Evolutionary conservation across 805 yeast genomes (phyloP), one percentile per base, ranked within the genome.

Genomic region (Nakazawaea anatomiae): DNA sequence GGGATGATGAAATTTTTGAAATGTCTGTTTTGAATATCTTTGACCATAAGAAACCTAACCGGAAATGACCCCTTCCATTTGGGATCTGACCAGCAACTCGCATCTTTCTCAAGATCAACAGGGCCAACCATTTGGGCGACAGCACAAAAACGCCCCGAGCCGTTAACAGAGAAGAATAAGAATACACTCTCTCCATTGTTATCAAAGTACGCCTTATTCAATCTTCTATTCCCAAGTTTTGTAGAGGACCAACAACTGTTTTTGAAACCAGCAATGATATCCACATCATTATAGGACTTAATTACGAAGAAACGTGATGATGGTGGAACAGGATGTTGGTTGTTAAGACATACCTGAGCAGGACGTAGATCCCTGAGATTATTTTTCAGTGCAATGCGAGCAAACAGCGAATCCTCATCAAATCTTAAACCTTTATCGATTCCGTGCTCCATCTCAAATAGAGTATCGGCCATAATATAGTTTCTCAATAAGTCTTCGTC

Each of bases 221-320:
- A 65, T 47, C 84, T 65, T 52, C 70, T 73, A 56, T 80, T 81
- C 0, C 86, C 87, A 47, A 74, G 65, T 32, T 71, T 76, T 0
- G 86, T 81, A 1, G 85, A 79, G 0, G 85, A 72, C 87, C 87
- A 82, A 28, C 80, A 70, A 9, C 71, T 70, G 53, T 79, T 69
- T 44, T 64, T 54, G 53, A 73, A 75, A 3, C 85, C 76, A 7
- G 80, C 71, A 48, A 66, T 67, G 10, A 82, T 75, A 56, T 82
- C 82, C 12, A 66, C 62, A 29, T 74, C 65, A 45, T 68, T 74
- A 59, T 67, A 75, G 0, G 85, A 80, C 58, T 82, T 82, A 52
- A 82, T 80, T 25, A 82, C 79, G 56, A 79, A 82, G 51, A 51
- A 53, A 28, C n/a, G 34, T 4, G 50, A 41, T 10, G 5, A 27